These are phyloP conservation scores for Somion occarium DNA, from an alignment of 1,284 basidiomycete genomes.

Conservation along the genomic window DNA sequence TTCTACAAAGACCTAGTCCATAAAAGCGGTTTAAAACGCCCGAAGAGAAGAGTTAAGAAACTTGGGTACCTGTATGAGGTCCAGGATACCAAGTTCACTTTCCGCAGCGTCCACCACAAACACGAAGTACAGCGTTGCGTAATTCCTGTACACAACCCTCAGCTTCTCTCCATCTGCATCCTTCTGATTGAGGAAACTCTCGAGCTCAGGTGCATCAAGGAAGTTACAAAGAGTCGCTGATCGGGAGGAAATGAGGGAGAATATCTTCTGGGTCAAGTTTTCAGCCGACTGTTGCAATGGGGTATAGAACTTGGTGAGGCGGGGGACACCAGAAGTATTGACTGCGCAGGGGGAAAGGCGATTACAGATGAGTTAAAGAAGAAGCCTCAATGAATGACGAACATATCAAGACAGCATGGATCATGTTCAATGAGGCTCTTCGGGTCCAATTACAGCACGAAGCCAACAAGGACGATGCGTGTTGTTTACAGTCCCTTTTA, in stretches of 20 bases:
- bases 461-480: too few relatives aligned
- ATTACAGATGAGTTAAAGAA: slow-evolving; percentile 17
- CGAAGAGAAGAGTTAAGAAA: neutral
- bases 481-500: too few relatives aligned
- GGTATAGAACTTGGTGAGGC: slow-evolving; percentile 96
- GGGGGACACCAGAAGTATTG: slow-evolving; percentile 85
- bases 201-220: slow-evolving; percentile 86
- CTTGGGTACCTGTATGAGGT: slow-evolving; percentile 83
- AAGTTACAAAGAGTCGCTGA: slow-evolving; percentile 86
- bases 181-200: slow-evolving; percentile 63
- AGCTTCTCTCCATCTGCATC: slow-evolving; percentile 56
- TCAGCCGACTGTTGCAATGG: slow-evolving; percentile 74
- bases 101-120: slow-evolving; percentile 95
- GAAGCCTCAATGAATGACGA: slow-evolving; percentile 10
- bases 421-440: too few relatives aligned
- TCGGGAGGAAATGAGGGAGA: slow-evolving; percentile 75
- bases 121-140: slow-evolving; percentile 96
- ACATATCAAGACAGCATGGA: slow-evolving; percentile 83
- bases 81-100: slow-evolving; percentile 93
- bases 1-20: slow-evolving; percentile 87
- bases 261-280: slow-evolving; percentile 79
- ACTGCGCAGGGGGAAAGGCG: slow-evolving; percentile 45
- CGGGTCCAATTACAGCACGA: too few relatives aligned
- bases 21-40: neutral
- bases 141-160: slow-evolving; percentile 79